phyloP scores from a whole-genome alignment of 371 early-diverging fungal species.

The Ecytonucleospora hepatopenaei region DNA sequence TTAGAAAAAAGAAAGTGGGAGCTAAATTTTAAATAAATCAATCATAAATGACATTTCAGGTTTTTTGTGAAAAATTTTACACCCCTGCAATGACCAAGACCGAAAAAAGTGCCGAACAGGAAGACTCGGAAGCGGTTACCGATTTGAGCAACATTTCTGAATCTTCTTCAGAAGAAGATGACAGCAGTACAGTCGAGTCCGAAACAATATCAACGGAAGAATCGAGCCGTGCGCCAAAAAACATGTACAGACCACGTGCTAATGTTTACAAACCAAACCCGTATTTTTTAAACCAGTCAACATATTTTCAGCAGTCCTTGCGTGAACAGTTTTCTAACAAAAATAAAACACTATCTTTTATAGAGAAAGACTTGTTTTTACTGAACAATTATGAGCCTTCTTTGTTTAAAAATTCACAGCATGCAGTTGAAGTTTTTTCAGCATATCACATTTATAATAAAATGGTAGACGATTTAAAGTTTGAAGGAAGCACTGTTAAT shows the following conservation, averaged over 20 bases:
- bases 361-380: constrained; percentile 11
- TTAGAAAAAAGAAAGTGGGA: no score
- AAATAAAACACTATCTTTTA: constrained; percentile 1
- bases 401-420: neutral
- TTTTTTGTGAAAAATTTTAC: no score
- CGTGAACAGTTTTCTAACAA: neutral
- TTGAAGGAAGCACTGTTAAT: neutral
- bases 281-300: neutral
- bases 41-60: no score
- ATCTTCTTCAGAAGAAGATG: neutral
- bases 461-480: constrained; percentile 5
- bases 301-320: neutral
- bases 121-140: neutral
- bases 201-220: neutral
- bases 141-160: neutral
- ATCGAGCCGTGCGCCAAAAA: neutral
- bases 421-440: neutral
- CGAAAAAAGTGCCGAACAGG: no score
- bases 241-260: neutral
- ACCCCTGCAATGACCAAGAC: no score
- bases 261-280: neutral
- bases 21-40: no score
- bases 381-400: constrained; percentile 6
- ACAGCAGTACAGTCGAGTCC: neutral
- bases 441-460: constrained; percentile 1